phyloP scores from a whole-genome alignment of 1,284 basidiomycete species.

The Sporisorium scitamineum region DNA sequence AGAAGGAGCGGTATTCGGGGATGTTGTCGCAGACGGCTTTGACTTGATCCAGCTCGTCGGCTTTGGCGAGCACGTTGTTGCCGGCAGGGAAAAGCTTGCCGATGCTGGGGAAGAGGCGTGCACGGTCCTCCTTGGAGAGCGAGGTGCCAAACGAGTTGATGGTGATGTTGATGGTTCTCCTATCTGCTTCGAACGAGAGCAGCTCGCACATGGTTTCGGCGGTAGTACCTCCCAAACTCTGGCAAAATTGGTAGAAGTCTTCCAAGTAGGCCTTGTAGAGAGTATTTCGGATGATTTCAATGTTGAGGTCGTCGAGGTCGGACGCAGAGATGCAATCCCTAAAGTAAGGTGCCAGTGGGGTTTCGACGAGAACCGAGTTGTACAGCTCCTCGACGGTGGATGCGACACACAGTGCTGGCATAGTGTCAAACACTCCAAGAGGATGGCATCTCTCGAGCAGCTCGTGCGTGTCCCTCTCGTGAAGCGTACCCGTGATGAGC shows the following conservation, averaged over 20 bases:
- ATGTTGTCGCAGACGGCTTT: constrained; percentile 87
- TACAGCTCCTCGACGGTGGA: constrained; percentile 99
- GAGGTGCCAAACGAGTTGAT: constrained; percentile 99
- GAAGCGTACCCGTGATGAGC: constrained; percentile 95
- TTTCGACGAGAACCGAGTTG: constrained; percentile 96
- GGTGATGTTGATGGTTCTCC: constrained; percentile 96
- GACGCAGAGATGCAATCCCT: constrained; percentile 92
- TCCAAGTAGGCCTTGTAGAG: constrained; percentile 99
- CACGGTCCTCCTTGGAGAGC: constrained; percentile 92
- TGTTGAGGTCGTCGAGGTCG: constrained; percentile 98
- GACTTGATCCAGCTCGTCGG: constrained; percentile 95
- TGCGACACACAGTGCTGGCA: constrained; percentile 98
- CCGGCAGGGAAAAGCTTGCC: constrained; percentile 95
- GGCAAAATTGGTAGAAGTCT: constrained; percentile 90
- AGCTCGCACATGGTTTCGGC: constrained; percentile 73
- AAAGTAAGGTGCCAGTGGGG: constrained; percentile 97
- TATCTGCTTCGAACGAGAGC: constrained; percentile 95
- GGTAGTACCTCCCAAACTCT: constrained; percentile 76
- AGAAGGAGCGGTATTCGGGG: constrained; percentile 90
- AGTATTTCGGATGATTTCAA: constrained; percentile 99
- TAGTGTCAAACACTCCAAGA: constrained; percentile 95
- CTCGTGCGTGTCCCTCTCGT: constrained; percentile 97
- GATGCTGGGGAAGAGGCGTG: constrained; percentile 93
- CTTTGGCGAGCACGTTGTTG: constrained; percentile 91
- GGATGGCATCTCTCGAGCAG: constrained; percentile 96